phyloP scores from a whole-genome alignment of 306 rosid genomes.

The Gastrolobium bilobum region DNA sequence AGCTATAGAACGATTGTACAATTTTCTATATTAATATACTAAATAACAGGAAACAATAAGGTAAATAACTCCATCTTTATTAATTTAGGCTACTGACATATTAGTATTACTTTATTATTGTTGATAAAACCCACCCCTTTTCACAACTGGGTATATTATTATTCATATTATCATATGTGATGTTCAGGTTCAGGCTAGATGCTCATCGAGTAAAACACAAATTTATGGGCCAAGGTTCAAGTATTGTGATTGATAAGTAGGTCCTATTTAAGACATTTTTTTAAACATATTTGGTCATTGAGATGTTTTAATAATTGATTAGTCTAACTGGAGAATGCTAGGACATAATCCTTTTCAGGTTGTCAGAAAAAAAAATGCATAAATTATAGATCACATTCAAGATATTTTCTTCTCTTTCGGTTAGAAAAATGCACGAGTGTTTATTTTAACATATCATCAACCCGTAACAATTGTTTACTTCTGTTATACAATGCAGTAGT shows the following conservation, averaged over 20 bases:
- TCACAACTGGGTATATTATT: no score
- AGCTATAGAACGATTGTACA: background rate
- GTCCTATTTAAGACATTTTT: constrained; percentile 2
- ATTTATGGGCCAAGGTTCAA: background rate
- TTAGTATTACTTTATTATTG: no score
- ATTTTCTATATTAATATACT: no score
- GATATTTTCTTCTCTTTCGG: constrained; percentile 33
- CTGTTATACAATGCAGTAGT: no score
- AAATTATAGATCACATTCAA: constrained; percentile 16
- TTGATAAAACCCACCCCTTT: background rate
- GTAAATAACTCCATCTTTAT: no score
- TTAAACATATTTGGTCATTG: constrained; percentile 3
- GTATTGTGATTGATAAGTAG: background rate
- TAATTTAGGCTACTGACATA: no score
- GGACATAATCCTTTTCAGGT: background rate
- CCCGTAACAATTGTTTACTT: no score
- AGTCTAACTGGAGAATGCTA: background rate
- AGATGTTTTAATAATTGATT: constrained; percentile 1
- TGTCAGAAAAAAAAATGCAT: constrained; percentile 18
- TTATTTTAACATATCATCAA: no score
- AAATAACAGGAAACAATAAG: no score
- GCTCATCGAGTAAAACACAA: background rate
- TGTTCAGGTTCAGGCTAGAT: background rate
- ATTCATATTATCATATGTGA: no score
- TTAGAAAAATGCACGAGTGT: no score